Evolutionary conservation across 1,284 basidiomycete genomes (phyloP), one percentile per base, ranked within the genome.

Genomic region (Porogramme epimiltina): DNA sequence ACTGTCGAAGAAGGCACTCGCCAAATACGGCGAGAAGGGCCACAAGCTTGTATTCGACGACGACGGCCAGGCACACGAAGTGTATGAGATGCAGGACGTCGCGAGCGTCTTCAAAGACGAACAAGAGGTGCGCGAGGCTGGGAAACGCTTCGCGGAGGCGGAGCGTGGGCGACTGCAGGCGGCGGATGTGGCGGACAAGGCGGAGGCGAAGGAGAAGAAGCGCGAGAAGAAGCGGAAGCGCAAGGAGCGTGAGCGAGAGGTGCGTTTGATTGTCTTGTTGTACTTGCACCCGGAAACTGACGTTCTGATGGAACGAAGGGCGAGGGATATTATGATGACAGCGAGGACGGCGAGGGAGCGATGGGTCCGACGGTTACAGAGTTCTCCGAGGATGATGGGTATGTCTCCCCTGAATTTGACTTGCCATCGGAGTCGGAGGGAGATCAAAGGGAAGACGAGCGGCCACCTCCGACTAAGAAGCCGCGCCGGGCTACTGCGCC

Each of bases 21-120:
- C 90, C 42, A 83, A 84, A 61, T 80, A 75, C 42, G 80, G 85
- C 1, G 82, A 84, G 4, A 67, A 79, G 50, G 78, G 81, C 3
- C 87, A 85, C 64, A 89, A 86, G 62, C 74, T 95, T 25, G 74
- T 95, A 18, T 98, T 92, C 66, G 95, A 93, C 66, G 93, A 94
- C 40, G 88, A 87, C 41, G 97, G 92, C 15, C 76, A 79, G 19
- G 79, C 84, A 44, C 90, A 90, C 67, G 84, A 91, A 63, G 69
- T 91, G 41, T 95, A 93, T 68, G 92, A 91, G 75, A 80, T 89
- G 73, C 78, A 82, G 42, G 85, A 86, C 59, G 84, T 84, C 16
- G 85, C 89, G 24, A 82, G 82, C 52, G 89, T 88, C 71, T 84
- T 82, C 59, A 74, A 76, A 58, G 64, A 70, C 45, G 69, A 78